Percentiles rank a stretch among this genome's conserved stretches.
Evolutionary conservation across 139 green algal genomes (phyloP).

Genomic region (Tetradesmus lagerheimii): DNA sequence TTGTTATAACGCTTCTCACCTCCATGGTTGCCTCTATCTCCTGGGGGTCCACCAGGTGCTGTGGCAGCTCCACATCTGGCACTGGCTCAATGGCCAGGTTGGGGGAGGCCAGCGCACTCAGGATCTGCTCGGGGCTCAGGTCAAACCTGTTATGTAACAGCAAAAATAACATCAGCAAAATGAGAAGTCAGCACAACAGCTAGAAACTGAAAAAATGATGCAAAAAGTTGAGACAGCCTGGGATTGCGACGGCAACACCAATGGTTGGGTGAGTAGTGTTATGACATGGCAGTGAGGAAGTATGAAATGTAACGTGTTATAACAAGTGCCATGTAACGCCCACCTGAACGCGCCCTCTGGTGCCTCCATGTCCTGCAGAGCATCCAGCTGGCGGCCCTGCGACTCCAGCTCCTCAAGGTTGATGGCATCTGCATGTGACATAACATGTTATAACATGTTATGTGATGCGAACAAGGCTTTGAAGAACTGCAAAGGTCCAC

Average conservation of each 20-base stretch:
- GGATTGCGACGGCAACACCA: no score
- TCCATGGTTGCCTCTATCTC: constrained; percentile 55
- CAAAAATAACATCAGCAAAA: neutral
- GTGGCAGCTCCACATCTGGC: constrained; percentile 87
- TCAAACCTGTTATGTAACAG: constrained; percentile 74
- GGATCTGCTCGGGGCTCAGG: constrained; percentile 79
- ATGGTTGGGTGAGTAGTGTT: no score
- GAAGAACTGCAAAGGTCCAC: no score
- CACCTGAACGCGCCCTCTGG: constrained; percentile 62
- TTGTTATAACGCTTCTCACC: constrained; percentile 43
- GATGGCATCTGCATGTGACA: constrained; percentile 49
- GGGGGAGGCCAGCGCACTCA: constrained; percentile 70
- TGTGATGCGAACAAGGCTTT: no score
- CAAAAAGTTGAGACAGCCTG: no score
- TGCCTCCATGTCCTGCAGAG: constrained; percentile 63
- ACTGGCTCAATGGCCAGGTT: constrained; percentile 64
- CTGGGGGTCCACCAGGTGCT: constrained; percentile 81
- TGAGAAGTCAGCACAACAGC: neutral
- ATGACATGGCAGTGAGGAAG: no score
- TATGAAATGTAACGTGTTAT: neutral
- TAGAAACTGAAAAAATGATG: no score
- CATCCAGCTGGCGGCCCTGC: constrained; percentile 42
- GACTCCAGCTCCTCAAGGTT: constrained; percentile 67
- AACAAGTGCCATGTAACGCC: neutral
- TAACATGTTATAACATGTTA: neutral